These are phyloP conservation scores for Pluteus cervinus DNA, from an alignment of 768 basidiomycete genomes.

Conservation along the genomic window DNA sequence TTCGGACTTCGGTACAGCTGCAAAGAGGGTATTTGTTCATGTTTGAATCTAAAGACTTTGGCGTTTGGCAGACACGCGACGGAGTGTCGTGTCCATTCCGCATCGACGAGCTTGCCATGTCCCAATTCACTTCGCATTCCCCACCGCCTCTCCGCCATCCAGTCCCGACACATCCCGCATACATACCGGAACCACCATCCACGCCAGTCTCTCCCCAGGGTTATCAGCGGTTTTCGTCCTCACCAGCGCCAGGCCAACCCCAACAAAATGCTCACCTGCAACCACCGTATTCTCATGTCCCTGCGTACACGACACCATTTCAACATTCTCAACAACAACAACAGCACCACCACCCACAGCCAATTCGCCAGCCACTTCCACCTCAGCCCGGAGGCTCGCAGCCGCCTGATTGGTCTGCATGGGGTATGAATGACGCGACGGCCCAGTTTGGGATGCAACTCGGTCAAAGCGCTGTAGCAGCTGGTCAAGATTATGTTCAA, in stretches of 20 bases:
- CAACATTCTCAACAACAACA: constrained; percentile 37
- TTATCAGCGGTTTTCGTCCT: constrained; percentile 68
- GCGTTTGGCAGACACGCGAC: no score
- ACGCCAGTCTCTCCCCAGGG: constrained; percentile 71
- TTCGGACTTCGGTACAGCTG: no score
- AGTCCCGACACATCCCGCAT: constrained; percentile 81
- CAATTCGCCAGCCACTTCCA: constrained; percentile 21
- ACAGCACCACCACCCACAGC: constrained; percentile 27
- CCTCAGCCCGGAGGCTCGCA: no score
- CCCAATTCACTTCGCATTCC: constrained; percentile 35
- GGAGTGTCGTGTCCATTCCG: no score
- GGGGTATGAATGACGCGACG: constrained; percentile 89
- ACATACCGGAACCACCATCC: constrained; percentile 77
- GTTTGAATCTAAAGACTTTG: no score
- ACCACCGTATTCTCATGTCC: constrained; percentile 29
- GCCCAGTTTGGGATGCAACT: constrained; percentile 96
- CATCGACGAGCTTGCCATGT: constrained; percentile 18
- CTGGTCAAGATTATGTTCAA: constrained; percentile 94
- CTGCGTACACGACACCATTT: constrained; percentile 43
- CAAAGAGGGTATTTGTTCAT: no score
- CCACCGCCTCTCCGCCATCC: constrained; percentile 85
- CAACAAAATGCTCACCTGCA: constrained; percentile 18
- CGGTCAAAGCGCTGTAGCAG: constrained; percentile 84
- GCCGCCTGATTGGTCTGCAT: constrained; percentile 67
- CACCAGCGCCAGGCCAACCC: constrained; percentile 35